phyloP scores from a whole-genome alignment of 2,329 filamentous ascomycete species.

The Chaetomium sp. region DNA sequence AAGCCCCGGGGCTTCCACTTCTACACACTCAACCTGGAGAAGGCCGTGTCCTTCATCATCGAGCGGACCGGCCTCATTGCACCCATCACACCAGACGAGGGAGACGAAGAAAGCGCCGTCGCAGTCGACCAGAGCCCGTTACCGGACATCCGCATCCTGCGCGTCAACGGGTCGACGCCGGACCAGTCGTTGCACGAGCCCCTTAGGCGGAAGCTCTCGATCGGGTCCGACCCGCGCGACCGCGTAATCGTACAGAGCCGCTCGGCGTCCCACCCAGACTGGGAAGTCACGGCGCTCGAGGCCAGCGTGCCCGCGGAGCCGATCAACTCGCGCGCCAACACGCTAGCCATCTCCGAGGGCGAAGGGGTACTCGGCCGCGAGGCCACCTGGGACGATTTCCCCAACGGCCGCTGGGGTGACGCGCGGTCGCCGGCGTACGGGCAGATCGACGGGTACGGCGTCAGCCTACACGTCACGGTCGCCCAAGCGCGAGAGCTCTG shows the following conservation, averaged over 20 bases:
- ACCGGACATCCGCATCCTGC: conserved; percentile 39
- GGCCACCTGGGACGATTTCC: conserved; percentile 98
- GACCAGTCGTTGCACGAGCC: conserved; percentile 30
- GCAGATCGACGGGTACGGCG: conserved; percentile 96
- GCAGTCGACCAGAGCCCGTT: conserved; percentile 41
- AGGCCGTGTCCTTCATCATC: conserved; percentile 87
- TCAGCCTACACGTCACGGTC: conserved; percentile 88
- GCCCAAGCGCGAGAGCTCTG: conserved; percentile 76
- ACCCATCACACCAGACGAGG: conserved; percentile 39
- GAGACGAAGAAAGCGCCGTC: conserved; percentile 36
- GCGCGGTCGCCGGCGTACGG: conserved; percentile 89
- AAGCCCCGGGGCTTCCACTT: conserved; percentile 74
- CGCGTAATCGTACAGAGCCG: conserved; percentile 71
- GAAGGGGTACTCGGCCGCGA: conserved; percentile 84
- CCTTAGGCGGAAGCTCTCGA: conserved; percentile 63
- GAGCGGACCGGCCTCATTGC: conserved; percentile 82
- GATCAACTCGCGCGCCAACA: conserved; percentile 74
- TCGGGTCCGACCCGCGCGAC: conserved; percentile 82
- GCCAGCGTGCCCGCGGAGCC: conserved; percentile 68
- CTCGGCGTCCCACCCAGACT: conserved; percentile 52
- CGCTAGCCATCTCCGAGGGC: conserved; percentile 88
- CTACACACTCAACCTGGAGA: conserved; percentile 94
- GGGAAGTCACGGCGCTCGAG: conserved; percentile 69
- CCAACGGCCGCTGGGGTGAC: conserved; percentile 93
- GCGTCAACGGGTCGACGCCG: conserved; percentile 44